Percentiles rank a stretch among this genome's conserved stretches.
These are phyloP conservation scores for Phellinidium pouzarii DNA, from an alignment of 1,284 basidiomycete genomes.

Conservation along the genomic window DNA sequence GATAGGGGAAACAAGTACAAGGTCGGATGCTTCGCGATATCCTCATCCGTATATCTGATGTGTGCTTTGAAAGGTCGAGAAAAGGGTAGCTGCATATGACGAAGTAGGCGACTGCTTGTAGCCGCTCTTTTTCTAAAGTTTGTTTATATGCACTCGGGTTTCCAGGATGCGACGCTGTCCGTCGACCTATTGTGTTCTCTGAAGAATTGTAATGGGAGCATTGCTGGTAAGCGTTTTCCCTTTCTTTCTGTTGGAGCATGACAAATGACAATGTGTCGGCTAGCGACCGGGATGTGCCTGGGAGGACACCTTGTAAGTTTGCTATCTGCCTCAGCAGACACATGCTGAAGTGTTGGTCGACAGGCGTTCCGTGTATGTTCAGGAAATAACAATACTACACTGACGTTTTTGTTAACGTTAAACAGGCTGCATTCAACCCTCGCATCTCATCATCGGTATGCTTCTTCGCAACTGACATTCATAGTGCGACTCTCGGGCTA, in stretches of 20 bases:
- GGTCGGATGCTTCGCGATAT: conserved; percentile 31
- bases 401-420: neutral
- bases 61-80: conserved; percentile 59
- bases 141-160: neutral
- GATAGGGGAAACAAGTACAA: conserved; percentile 88
- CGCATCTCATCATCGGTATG: conserved; percentile 82
- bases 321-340: neutral
- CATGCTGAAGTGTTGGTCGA: neutral
- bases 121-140: neutral
- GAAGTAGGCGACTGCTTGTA: conserved; percentile 44
- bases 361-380: conserved; percentile 52
- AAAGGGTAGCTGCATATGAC: conserved; percentile 76
- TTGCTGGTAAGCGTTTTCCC: conserved; percentile 52
- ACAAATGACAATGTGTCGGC: neutral
- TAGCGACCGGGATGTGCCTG: conserved; percentile 81
- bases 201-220: conserved; percentile 82
- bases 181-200: conserved; percentile 69
- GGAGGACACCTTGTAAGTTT: conserved; percentile 71
- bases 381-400: neutral
- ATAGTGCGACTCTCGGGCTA: conserved; percentile 80
- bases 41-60: neutral
- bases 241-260: neutral
- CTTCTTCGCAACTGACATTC: conserved; percentile 91
- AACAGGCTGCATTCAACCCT: conserved; percentile 76
- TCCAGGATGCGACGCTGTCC: conserved; percentile 70